phyloP scores from a whole-genome alignment of 306 rosid species.

The Dicorynia guianensis region DNA sequence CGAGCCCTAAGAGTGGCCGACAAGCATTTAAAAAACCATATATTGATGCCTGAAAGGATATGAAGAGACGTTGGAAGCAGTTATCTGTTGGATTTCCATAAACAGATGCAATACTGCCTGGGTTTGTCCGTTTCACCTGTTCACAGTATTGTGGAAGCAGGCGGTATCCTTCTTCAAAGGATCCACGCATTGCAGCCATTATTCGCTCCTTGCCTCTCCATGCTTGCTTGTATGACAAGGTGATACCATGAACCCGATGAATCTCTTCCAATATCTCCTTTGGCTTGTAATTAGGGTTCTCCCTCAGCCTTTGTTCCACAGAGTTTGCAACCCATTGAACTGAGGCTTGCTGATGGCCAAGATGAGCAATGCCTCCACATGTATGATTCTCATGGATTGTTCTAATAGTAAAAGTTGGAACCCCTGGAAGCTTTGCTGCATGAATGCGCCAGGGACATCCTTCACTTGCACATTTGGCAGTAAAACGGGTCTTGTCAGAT shows the following conservation, averaged over 20 bases:
- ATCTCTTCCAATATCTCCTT: slow-evolving; percentile 93
- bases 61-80: slow-evolving; percentile 85
- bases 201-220: slow-evolving; percentile 97
- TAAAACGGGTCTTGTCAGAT: slow-evolving; percentile 90
- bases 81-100: slow-evolving; percentile 69
- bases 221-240: slow-evolving; percentile 88
- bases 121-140: slow-evolving; percentile 81
- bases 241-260: slow-evolving; percentile 85
- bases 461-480: slow-evolving; percentile 87
- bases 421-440: slow-evolving; percentile 93
- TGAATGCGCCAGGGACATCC: slow-evolving; percentile 97
- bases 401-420: slow-evolving; percentile 88
- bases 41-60: slow-evolving; percentile 86
- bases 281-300: slow-evolving; percentile 87
- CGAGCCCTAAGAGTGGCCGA: slow-evolving; percentile 84
- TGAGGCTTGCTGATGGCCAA: slow-evolving; percentile 93
- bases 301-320: slow-evolving; percentile 80
- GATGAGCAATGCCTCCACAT: slow-evolving; percentile 86
- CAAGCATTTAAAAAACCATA: slow-evolving; percentile 88
- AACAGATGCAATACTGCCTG: slow-evolving; percentile 82
- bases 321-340: slow-evolving; percentile 94
- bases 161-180: slow-evolving; percentile 90
- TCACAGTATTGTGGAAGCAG: slow-evolving; percentile 89
- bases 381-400: slow-evolving; percentile 76
- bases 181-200: slow-evolving; percentile 95